Evolutionary conservation across 2,329 filamentous ascomycete species (phyloP), one percentile per base, ranked within the genome.

Genomic region (Neonectria sp.): DNA sequence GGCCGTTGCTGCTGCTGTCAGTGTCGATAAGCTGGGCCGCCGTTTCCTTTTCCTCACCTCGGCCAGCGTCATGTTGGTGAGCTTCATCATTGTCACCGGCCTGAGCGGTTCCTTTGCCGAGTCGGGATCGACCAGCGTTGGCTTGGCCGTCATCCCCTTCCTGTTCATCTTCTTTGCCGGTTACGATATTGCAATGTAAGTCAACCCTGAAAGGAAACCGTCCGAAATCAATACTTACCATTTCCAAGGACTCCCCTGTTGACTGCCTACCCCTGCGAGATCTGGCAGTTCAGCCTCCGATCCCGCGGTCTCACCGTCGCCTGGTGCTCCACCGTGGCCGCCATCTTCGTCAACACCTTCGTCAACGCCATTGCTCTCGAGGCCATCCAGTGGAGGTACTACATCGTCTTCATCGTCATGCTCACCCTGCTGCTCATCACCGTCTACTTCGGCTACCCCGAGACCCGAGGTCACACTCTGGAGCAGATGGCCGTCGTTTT

Each of bases 121-220:
- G 17, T 72, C 72, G 64, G 71, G 74, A 4, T 72, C 68, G 13
- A 72, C 76, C n/a, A 59, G 71, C 6, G 79, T 82, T 40, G 83
- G 83, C 17, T 78, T 82, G 59, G 83, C 80, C 7, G 83, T 86
- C 15, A 83, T 88, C 56, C 82, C 82, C 11, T 82, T 83, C 73
- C 80, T 88, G 37, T 88, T 83, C 72, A 77, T 85, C 64, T 86
- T 83, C 77, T 83, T 79, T 60, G 80, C 84, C 43, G 77, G 81
- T 63, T 82, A 86, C 72, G 77, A 82, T 48, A 80, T 86, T 67
- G 82, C 82, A 29, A 84, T 82, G 78, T 71, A 65, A 69, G 69
- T 70, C 11, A 11, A 1, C 9, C 11, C 4, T 6, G 12, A 4
- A 15, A 3, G 4, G 9, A 45, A 12, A 2, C 2, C 9, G 12